Conservation (phyloP, 164 flowering plant genomes). For the Tetrastigma voinierianum region DNA sequence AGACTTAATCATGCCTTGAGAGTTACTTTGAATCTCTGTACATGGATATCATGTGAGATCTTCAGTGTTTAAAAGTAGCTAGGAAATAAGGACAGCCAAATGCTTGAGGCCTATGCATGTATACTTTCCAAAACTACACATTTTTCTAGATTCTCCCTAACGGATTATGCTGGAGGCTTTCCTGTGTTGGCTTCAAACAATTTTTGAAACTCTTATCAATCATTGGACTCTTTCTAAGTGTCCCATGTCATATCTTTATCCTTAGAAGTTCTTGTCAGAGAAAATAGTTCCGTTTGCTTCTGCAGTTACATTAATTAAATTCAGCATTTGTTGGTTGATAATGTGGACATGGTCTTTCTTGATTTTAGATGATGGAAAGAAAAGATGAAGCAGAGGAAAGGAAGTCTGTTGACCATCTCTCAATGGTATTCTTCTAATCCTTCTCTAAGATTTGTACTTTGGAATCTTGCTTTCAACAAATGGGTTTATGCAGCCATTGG, state of each 20-base stretch:
- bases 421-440: conserved; percentile 47
- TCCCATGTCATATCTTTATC: not conserved
- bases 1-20: too few relatives aligned
- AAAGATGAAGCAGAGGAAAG: conserved; percentile 34
- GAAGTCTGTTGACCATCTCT: conserved; percentile 54
- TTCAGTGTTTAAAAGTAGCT: not conserved
- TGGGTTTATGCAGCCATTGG: not conserved
- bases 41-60: not conserved
- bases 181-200: too few relatives aligned
- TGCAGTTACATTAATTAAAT: not conserved
- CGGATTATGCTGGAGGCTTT: too few relatives aligned
- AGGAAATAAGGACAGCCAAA: not conserved
- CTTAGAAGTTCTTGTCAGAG: not conserved
- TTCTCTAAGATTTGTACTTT: not conserved
- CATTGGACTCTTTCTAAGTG: too few relatives aligned
- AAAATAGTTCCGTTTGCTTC: not conserved
- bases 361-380: conserved; percentile 62
- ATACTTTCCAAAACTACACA: too few relatives aligned
- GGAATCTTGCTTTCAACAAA: not conserved
- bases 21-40: not conserved
- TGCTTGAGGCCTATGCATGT: not conserved
- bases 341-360: conserved; percentile 4
- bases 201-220: too few relatives aligned
- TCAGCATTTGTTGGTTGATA: conserved; percentile 5
- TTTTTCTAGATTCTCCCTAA: too few relatives aligned